Base-by-base conservation (phyloP, 805 yeast genomes). In the Yarrowia sp. region DNA sequence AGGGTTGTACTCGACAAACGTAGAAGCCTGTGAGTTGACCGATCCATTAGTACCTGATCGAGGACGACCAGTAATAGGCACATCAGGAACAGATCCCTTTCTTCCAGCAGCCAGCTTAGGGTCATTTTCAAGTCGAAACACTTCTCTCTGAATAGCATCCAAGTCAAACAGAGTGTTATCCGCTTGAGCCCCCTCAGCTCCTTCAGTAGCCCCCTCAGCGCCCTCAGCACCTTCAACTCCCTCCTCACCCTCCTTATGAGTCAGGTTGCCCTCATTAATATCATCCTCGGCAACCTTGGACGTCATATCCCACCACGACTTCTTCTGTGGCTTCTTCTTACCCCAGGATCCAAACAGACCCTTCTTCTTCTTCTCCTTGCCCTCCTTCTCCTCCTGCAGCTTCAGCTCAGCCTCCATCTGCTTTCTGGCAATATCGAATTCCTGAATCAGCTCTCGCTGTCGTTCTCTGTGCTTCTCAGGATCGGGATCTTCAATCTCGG, bases 401-500 rank as follows among this genome's bases (percentile, higher is more conserved):
- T 58, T 58, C 14, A 43, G 51, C 35, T 58, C 64, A 14, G 64
- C 64, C 17, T 77, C 81, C 80, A 86, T 79, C 68, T 83, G 83
- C 64, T 84, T 85, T 65, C 90, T 83, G 0, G 96, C 96, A 68
- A 88, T 90, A 69, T 91, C 97, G 70, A 93, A 89, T 73, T 95
- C 99, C 65, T 81, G 79, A 11, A 95, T 82, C 71, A 95, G 79
- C 72, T 90, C 86, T 66, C 97, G 80, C 72, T 92, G 96, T 65
- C 77, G 72, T 69, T 93, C 84, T 69, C 92, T 92, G 28, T 85
- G 83, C 71, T 87, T 86, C 69, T 90, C 96, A 2, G 96, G 90
- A 74, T 93, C 97, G 0, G 97, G 96, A 72, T 93, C 98, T 74
- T 92, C 98, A 69, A 95, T 92, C 75, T 95, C 99, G 17, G 89